Base-by-base conservation (phyloP, 305 asterid species). In the Rubia balearica region DNA sequence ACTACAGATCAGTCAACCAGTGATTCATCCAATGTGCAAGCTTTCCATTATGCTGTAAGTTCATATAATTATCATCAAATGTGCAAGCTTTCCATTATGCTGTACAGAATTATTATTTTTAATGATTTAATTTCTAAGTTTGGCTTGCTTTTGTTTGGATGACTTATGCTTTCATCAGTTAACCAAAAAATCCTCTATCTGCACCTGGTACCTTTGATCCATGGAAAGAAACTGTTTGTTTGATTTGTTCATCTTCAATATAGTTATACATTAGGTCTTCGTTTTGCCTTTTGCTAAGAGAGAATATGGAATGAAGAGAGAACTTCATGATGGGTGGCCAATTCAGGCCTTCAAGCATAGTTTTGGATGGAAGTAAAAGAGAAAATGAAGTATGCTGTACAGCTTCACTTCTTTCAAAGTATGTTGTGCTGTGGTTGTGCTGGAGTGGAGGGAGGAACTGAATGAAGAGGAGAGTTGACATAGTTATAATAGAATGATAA, bases 11-110 rank as follows among this genome's bases (percentile, higher is more conserved):
- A 86, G 78, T 73, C 91, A 71, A 78, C 92, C 68, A 67, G 74
- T 76, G 96, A 87, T 85, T 83, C 89, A 74, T 73, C 91, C 24
- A 74, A 76, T 79, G 33, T 74, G 75, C 96, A 85, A 80, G 82
- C 93, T 69, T 94, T 94, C 81, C 98, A 94, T 76, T 94, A 94
- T 85, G 90, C 96, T 82, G 99, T 94, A 84, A 94, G 99, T 89
- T 72, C 60, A 68, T 73, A 51, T 46, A 67, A 5, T 7, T 6
- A 24, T 24, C 27, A 24, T 24, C 27, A 24, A 24, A 24, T 24
- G 27, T 24, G 27, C 27, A 24, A 24, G 27, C 27, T 24, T 24
- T 24, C 27, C 27, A 24, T 24, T 24, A 24, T 24, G 27, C 27
- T 24, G 27, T 24, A 24, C 27, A 24, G 0, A 3, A 0, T 33